These are phyloP conservation scores for Zygnema circumcarinatum DNA, from an alignment of 139 green algal genomes.

Conservation along the genomic window DNA sequence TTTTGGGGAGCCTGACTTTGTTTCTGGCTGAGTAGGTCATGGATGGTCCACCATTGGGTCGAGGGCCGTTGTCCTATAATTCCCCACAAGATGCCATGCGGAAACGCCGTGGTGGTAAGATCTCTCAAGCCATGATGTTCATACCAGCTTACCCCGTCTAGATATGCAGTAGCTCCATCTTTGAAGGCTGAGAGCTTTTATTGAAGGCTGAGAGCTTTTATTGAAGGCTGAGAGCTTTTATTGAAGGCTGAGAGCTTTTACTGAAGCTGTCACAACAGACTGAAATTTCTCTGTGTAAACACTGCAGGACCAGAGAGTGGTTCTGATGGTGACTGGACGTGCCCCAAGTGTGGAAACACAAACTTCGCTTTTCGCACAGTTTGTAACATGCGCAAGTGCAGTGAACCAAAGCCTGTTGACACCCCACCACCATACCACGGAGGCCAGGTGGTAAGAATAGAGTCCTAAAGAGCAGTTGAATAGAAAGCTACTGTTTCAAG, in stretches of 20 bases:
- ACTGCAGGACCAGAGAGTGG: conserved; percentile 14
- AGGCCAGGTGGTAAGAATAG: not conserved
- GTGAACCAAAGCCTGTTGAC: conserved; percentile 36
- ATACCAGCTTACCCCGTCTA: no score
- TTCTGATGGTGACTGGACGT: conserved; percentile 47
- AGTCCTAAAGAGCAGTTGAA: no score
- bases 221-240: no score
- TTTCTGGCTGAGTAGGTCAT: not conserved
- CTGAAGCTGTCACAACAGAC: no score
- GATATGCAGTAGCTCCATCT: no score
- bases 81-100: not conserved
- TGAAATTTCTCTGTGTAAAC: no score
- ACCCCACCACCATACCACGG: not conserved
- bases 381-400: conserved; percentile 61
- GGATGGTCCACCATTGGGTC: not conserved
- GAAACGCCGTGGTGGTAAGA: not conserved
- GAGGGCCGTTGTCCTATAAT: not conserved
- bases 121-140: no score
- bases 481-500: no score
- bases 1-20: no score
- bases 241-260: no score
- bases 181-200: no score
- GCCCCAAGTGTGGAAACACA: conserved; percentile 52
- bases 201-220: no score
- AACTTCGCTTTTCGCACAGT: conserved; percentile 59